These are phyloP conservation scores for Claviceps spartinae DNA, from an alignment of 2,329 filamentous ascomycete species.

Conservation along the genomic window DNA sequence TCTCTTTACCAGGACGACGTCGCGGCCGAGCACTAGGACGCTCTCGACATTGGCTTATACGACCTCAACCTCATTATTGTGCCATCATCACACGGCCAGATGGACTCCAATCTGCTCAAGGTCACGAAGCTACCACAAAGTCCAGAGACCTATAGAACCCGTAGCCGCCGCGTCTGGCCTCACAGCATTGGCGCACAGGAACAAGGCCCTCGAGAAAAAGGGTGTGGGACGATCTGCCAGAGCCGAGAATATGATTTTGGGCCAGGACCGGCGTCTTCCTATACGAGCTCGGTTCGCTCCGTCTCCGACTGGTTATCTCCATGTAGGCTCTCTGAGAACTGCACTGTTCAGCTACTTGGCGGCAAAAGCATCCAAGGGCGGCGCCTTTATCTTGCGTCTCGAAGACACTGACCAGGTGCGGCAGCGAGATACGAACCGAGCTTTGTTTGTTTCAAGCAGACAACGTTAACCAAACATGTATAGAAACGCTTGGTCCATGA, in stretches of 20 bases:
- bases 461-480: not conserved
- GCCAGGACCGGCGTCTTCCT: slow-evolving; percentile 39
- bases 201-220: slow-evolving; percentile 13
- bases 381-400: slow-evolving; percentile 79
- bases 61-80: not conserved
- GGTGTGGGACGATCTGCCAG: not conserved
- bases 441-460: not conserved
- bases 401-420: slow-evolving; percentile 89
- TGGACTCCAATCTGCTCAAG: not conserved
- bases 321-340: slow-evolving; percentile 81
- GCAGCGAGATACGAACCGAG: not conserved
- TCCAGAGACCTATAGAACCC: not conserved
- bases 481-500: slow-evolving; percentile 70
- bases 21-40: not conserved
- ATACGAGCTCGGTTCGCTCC: slow-evolving; percentile 68
- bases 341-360: slow-evolving; percentile 92
- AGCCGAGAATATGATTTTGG: slow-evolving; percentile 18
- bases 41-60: not conserved
- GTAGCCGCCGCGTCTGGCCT: slow-evolving; percentile 5
- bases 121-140: not conserved
- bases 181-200: slow-evolving; percentile 8
- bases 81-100: not conserved
- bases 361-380: slow-evolving; percentile 66
- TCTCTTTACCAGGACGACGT: not conserved
- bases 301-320: slow-evolving; percentile 86